Base-by-base conservation (phyloP, 2,329 filamentous ascomycete genomes). In the Raffaelea ambrosiae region DNA sequence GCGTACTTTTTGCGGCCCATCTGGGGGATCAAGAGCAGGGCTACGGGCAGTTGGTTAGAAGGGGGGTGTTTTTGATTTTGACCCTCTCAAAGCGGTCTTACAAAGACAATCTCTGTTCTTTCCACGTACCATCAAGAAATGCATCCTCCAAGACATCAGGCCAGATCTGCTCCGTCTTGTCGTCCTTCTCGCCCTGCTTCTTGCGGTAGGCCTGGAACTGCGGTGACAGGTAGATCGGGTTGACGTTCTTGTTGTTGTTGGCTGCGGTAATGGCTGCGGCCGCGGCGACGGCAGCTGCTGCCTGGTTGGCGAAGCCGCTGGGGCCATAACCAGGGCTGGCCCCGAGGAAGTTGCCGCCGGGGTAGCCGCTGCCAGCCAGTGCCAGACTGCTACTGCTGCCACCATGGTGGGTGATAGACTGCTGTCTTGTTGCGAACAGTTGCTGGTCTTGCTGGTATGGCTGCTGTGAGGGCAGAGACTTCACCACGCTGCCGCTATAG, bases 1-100 rank as follows among this genome's bases (percentile, higher is more conserved):
- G 75, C 79, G 59, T 80, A 82, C 65, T 85, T 85, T 57, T 77
- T 74, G 44, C 80, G 72, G 29, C 79, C 79, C 73, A 85, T 82
- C 54, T 76, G 73, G 40, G 81, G 81, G 60, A 85, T 81, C 43
- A 82, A 67, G 44, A 84, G 66, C 13, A 84, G 71, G 47, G 81
- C 81, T 84, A 43, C 8, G 18, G 16, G 26, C 16, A 14, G 18
- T 11, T n/a, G n/a, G 19, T 38, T 35, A 29, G 21, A 8, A 11
- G 9, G 9, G 9, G 31, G 31, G 9, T 33, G 31, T 33, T 33
- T 9, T 33, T 33, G 9, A 9, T 33, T 33, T 33, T 33, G 31
- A 33, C 9, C 9, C 16, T 33, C 31, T 16, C 31, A 9, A n/a
- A n/a, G n/a, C n/a, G 9, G 9, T 33, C 16, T 33, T 33, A 9